Base-by-base conservation (phyloP, 2,329 filamentous ascomycete genomes). In the Colletotrichum sp. region DNA sequence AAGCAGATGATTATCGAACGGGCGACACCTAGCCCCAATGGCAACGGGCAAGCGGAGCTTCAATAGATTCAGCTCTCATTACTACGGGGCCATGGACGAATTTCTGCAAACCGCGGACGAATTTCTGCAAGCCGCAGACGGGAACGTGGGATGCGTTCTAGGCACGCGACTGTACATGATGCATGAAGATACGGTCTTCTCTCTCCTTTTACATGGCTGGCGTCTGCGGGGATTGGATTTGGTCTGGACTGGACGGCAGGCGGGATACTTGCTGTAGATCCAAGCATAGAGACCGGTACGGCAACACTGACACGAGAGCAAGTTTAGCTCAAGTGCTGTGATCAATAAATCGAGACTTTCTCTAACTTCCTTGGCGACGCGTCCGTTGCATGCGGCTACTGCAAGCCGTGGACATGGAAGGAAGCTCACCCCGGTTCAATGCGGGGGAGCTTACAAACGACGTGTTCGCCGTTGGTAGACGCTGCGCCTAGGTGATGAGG, bases 1-100 rank as follows among this genome's bases (percentile, higher is more conserved):
- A 80, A 82, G 67, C 80, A 82, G 66, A 68, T 86, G n/a, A 76
- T 84, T 39, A 81, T 80, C 2, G 15, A 12, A 6, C 57, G 5
- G 30, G 36, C 18, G 28, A n/a, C 59, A 30, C n/a, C 55, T 21
- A 52, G n/a, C 16, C 52, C 26, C 5, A 60, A 28, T 6, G 13
- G 39, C 44, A 44, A 69, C 18, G 57, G 44, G 8, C 15, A 69
- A 6, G 69, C 28, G 6, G 21, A 15, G 15, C 16, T 49, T n/a
- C 18, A n/a, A 49, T 49, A 49, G 4, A 15, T 30, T 73, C n/a
- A 73, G 26, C 21, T 21, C 26, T 24, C 24, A 44, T 21, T 21
- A 44, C 21, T 30, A 10, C 28, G 16, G 18, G 26, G 24, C 18
- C n/a, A 3, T 18, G 26, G 57, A 60, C 26, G 30, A 32, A 6